Evolutionary conservation across 371 early-diverging fungal genomes (phyloP), one percentile per base, ranked within the genome.

Genomic region (Nosema muscidifuracis): DNA sequence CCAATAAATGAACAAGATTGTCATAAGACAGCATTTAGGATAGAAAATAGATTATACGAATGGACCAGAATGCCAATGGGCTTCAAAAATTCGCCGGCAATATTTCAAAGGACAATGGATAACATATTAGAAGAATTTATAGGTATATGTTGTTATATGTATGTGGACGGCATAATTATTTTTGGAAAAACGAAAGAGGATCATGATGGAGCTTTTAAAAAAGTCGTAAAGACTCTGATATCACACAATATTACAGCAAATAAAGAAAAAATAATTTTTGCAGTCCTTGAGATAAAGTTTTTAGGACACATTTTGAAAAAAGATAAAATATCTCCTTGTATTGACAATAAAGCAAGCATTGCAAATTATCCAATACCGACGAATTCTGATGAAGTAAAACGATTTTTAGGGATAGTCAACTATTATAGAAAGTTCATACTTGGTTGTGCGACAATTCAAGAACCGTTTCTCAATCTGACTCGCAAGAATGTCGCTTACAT

Each of bases 21-120:
- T 12, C 31, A 73, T 15, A 76, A 76, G 43, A 76, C 77, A 31
- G 77, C 75, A 1, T 76, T 76, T 20, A 47, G 64, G n/a, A 18
- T 65, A 13, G 50, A 58, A 28, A 53, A 64, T 30, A 57, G 22
- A 20, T 3, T 47, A 43, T 75, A 75, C 33, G 75, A 76, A 75
- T 76, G 47, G 30, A 64, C 3, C 1, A 53, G 57, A 36, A 74
- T 74, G 75, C 69, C 75, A 1, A 58, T 60, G 47, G 75, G 75
- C 1, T 74, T 34, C 51, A 74, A 74, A 55, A 74, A 74, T 40
- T 57, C 58, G 1, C 62, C 69, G n/a, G 69, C 68, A 20, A 28
- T 74, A 2, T 74, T 74, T 50, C 68, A 74, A 69, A 67, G 67
- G 50, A 34, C 9, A 7, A 74, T 74, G 66, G 30, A 61, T n/a